phyloP scores from a whole-genome alignment of 306 rosid genomes.

The Ochetophila trinervis region DNA sequence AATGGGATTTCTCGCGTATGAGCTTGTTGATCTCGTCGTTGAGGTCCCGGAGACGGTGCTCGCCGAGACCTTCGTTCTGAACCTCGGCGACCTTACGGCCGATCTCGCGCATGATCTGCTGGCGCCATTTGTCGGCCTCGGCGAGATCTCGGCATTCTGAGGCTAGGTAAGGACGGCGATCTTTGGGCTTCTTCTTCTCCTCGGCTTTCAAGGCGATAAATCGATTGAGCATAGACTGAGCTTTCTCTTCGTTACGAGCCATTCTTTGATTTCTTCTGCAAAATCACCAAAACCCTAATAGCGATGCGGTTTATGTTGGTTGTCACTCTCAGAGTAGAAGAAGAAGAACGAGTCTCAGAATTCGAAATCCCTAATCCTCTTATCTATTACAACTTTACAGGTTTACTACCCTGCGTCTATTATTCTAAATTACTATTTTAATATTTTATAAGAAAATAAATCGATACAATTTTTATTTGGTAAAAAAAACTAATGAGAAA shows the following conservation, averaged over 20 bases:
- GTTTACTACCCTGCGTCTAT: too few species aligned
- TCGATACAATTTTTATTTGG: too few species aligned
- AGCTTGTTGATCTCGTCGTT: constrained; percentile 95
- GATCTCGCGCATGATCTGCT: constrained; percentile 87
- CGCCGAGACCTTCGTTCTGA: constrained; percentile 91
- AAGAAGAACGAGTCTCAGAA: too few species aligned
- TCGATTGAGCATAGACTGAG: constrained; percentile 79
- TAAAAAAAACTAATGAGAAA: too few species aligned
- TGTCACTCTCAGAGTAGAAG: too few species aligned
- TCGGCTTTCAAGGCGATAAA: constrained; percentile 77
- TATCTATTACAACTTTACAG: too few species aligned
- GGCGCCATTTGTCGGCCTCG: constrained; percentile 91
- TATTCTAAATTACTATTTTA: too few species aligned
- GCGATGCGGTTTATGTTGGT: too few species aligned
- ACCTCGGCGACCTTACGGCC: constrained; percentile 99
- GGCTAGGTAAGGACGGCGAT: constrained; percentile 69
- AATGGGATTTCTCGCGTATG: constrained; percentile 67
- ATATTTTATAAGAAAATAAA: too few species aligned
- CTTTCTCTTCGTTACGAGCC: constrained; percentile 81
- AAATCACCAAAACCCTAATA: constrained; percentile 4
- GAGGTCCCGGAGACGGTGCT: constrained; percentile 96
- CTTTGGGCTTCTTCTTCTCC: constrained; percentile 94
- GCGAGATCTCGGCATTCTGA: constrained; percentile 95
- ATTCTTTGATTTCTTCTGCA: constrained; percentile 18
- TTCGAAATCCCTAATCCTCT: too few species aligned